A percentile compares a stretch with the other conserved stretches of the same genome.
These are phyloP conservation scores for Alisma plantagoaquatica DNA, from an alignment of 106 monocot genomes.

Conservation along the genomic window DNA sequence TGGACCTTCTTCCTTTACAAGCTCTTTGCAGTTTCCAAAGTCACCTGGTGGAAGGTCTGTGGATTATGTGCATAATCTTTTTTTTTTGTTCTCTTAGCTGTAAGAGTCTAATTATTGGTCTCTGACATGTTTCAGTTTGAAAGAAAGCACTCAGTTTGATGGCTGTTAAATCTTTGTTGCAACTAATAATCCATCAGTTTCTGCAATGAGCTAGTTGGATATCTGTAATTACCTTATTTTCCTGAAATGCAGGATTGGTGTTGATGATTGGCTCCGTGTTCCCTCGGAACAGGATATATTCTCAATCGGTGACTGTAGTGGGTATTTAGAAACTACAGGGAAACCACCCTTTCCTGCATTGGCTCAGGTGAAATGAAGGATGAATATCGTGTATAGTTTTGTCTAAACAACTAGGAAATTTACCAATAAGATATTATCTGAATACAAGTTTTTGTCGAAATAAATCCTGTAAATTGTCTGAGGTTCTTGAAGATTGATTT, in stretches of 20 bases:
- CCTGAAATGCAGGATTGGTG: conserved; percentile 55
- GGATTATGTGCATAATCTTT: not conserved
- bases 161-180: no score
- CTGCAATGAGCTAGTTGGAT: no score
- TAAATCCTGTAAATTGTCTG: not conserved
- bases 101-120: no score
- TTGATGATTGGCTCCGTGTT: conserved; percentile 90
- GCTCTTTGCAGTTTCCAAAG: conserved; percentile 62
- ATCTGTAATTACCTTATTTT: no score
- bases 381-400: not conserved
- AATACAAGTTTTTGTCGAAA: not conserved
- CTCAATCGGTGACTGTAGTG: conserved; percentile 91
- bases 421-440: not conserved
- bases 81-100: not conserved
- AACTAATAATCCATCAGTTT: no score
- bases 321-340: conserved; percentile 81
- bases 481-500: not conserved
- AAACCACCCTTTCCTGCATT: conserved; percentile 67
- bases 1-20: conserved; percentile 66
- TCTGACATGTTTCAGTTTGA: no score
- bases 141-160: no score
- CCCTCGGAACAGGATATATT: conserved; percentile 75
- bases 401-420: not conserved
- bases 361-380: conserved; percentile 48
- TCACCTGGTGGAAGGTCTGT: conserved; percentile 86